These are phyloP conservation scores for Xanthoconium separans DNA, from an alignment of 1,284 basidiomycete species.

Conservation along the genomic window DNA sequence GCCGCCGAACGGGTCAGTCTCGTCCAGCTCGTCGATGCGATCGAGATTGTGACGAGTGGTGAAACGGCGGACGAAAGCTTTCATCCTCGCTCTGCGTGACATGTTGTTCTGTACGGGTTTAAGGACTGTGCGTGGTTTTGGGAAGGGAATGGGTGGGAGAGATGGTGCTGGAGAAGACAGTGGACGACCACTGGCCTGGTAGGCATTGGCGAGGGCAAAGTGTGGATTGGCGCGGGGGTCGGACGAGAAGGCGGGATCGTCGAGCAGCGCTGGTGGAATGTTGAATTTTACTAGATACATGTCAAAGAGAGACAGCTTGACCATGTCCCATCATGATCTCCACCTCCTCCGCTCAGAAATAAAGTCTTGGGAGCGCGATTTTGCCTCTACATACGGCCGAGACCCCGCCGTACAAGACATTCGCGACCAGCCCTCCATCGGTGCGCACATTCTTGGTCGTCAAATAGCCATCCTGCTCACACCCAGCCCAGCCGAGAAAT, in stretches of 20 bases:
- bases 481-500: slow-evolving; percentile 63
- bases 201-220: slow-evolving; percentile 26
- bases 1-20: slow-evolving; percentile 62
- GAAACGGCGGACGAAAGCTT: slow-evolving; percentile 27
- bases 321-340: slow-evolving; percentile 44
- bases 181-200: too few relatives aligned
- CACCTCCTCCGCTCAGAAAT: slow-evolving; percentile 67
- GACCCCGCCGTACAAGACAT: slow-evolving; percentile 80
- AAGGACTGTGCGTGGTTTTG: neutral
- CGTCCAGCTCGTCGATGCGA: slow-evolving; percentile 72
- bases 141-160: neutral
- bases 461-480: slow-evolving; percentile 4
- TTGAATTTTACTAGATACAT: neutral
- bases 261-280: slow-evolving; percentile 23
- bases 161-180: too few relatives aligned
- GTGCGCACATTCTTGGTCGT: slow-evolving; percentile 43
- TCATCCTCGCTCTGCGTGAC: slow-evolving; percentile 23
- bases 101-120: slow-evolving; percentile 1
- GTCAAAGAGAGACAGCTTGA: neutral
- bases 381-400: slow-evolving; percentile 58
- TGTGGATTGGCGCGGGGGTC: slow-evolving; percentile 50
- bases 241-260: slow-evolving; percentile 57
- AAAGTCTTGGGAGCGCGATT: slow-evolving; percentile 81
- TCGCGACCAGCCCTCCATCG: slow-evolving; percentile 63
- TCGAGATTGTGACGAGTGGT: slow-evolving; percentile 50